phyloP scores from a whole-genome alignment of 2,329 filamentous ascomycete species.

The Verticillium nonalfalfae region DNA sequence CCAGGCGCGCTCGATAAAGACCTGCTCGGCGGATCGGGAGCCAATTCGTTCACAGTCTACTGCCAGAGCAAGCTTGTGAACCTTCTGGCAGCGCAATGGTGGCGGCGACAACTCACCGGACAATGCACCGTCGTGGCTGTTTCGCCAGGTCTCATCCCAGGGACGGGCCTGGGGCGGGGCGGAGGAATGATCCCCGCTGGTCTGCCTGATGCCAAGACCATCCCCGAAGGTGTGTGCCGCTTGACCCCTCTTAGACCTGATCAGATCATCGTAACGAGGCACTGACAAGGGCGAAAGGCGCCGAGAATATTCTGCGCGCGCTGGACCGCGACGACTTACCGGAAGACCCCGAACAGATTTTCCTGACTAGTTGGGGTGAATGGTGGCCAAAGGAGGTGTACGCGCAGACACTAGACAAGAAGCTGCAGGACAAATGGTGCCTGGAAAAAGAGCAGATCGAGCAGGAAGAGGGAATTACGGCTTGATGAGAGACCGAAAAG shows the following conservation, averaged over 20 bases:
- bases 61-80: slow-evolving; percentile 41
- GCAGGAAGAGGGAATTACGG: slow-evolving; percentile 18
- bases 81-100: slow-evolving; percentile 47
- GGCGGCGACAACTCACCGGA: slow-evolving; percentile 42
- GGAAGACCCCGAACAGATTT: slow-evolving; percentile 43
- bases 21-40: slow-evolving; percentile 31
- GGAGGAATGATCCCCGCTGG: slow-evolving; percentile 20
- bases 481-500: neutral
- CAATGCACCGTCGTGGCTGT: slow-evolving; percentile 42
- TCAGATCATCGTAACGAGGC: neutral
- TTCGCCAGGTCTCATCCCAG: slow-evolving; percentile 45
- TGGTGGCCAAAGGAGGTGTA: slow-evolving; percentile 44
- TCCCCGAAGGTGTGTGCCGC: slow-evolving; percentile 34
- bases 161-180: slow-evolving; percentile 33
- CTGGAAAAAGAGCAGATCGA: slow-evolving; percentile 41
- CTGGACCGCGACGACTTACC: slow-evolving; percentile 39
- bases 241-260: neutral
- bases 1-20: slow-evolving; percentile 29
- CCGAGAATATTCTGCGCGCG: slow-evolving; percentile 35
- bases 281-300: slow-evolving; percentile 26
- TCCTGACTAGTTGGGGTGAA: slow-evolving; percentile 50
- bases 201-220: slow-evolving; percentile 39
- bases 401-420: slow-evolving; percentile 32
- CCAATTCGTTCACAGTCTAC: slow-evolving; percentile 25
- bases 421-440: slow-evolving; percentile 45